Base-by-base conservation (phyloP, 116 monocot species). In the Zostera marina region DNA sequence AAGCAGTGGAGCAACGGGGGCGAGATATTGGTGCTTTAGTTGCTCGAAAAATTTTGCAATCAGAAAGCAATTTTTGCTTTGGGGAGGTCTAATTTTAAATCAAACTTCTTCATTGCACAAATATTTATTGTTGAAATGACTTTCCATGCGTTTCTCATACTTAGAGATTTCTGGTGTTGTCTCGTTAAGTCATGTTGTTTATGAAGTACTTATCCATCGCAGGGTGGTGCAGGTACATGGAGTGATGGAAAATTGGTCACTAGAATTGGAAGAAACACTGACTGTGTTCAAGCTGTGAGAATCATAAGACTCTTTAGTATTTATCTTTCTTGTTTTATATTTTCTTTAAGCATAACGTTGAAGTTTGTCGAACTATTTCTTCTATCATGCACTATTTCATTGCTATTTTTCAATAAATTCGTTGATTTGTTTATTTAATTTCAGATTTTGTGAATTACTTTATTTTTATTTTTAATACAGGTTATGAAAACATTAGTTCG, bases 211-310 rank as follows among this genome's bases (percentile, higher is more conserved):
- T 84, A 87, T 76, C 59, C 78, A 71, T 77, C 67, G 69, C 85
- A 89, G 96, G 96, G 96, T 82, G 96, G 96, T 96, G 96, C 96
- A 96, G 89, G 96, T 96, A 96, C 96, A 69, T 96, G 89, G 96
- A 96, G 96, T 74, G 96, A 96, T 69, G 96, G 96, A 22, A 89
- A 96, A 66, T 78, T 96, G 57, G 85, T 89, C 41, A 96, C 96
- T 21, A 85, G 89, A 76, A 96, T 96, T 26, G 96, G 89, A 63
- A 81, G 80, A 71, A 96, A 96, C 68, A 96, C 78, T 63, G 80
- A 85, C 17, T 76, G 76, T 68, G 89, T 96, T 70, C 85, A 85
- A 65, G 78, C 96, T 76, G 96, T 96, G 65, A 89, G 89, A 57
- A 68, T 73, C 53, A 15, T 3, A 11, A 3, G n/a, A 8, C 39